Percentiles rank a stretch among this genome's conserved stretches.
Conservation (phyloP, 805 yeast species). For the Danielia reshetovae region DNA sequence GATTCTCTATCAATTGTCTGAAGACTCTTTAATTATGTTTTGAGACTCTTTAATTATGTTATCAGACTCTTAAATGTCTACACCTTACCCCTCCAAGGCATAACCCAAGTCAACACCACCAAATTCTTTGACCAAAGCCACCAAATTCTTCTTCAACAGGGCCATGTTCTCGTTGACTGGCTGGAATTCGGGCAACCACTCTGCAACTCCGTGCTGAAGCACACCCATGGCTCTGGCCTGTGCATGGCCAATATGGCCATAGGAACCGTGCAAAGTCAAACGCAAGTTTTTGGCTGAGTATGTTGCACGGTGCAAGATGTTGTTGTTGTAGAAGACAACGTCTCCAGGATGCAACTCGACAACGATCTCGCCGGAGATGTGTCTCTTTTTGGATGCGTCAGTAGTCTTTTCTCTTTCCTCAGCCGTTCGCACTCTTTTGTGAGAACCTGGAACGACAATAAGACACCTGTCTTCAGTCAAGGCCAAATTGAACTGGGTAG, state of each 20-base stretch:
- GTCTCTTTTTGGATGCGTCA: conserved; percentile 28
- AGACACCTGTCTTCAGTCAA: conserved; percentile 44
- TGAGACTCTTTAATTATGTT: no score
- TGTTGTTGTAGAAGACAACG: conserved; percentile 46
- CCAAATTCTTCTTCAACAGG: conserved; percentile 26
- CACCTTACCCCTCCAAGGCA: conserved; percentile 38
- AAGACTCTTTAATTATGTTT: no score
- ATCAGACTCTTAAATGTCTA: no score
- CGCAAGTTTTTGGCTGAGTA: conserved; percentile 37
- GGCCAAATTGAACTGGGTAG: conserved; percentile 50
- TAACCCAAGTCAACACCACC: conserved; percentile 33
- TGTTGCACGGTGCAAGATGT: conserved; percentile 46
- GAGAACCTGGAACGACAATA: conserved; percentile 47
- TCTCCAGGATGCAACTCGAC: conserved; percentile 48
- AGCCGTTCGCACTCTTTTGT: conserved; percentile 40
- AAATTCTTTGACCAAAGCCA: conserved; percentile 25
- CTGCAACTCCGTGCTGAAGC: conserved; percentile 50
- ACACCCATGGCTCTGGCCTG: conserved; percentile 45
- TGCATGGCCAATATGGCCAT: conserved; percentile 43
- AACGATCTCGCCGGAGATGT: conserved; percentile 35
- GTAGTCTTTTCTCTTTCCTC: conserved; percentile 41
- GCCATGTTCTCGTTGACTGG: conserved; percentile 28
- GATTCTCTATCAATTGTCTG: no score
- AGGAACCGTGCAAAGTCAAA: conserved; percentile 48
- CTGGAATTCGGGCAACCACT: conserved; percentile 39